Conservation (phyloP, 148 eudicot genomes). For the Rhododendron kiyosumense region DNA sequence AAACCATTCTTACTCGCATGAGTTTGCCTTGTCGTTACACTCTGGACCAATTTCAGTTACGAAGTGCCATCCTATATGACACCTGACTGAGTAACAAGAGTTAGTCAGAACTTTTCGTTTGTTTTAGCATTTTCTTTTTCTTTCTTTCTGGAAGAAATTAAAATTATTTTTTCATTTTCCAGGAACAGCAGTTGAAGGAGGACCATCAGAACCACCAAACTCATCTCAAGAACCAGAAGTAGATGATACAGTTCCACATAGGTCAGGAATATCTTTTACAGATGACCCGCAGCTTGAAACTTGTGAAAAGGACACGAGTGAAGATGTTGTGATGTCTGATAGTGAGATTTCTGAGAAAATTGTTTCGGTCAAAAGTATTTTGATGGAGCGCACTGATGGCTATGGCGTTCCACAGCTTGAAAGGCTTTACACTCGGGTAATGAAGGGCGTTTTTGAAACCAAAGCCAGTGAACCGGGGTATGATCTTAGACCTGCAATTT, state of each 20-base stretch:
- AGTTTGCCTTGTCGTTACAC: neutral
- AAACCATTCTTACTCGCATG: neutral
- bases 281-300: constrained; percentile 28
- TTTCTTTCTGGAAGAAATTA: neutral
- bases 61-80: neutral
- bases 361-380: constrained; percentile 51
- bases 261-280: constrained; percentile 24
- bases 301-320: constrained; percentile 21
- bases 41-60: neutral
- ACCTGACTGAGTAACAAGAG: neutral
- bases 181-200: constrained; percentile 43
- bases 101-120: neutral
- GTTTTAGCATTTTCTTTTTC: neutral
- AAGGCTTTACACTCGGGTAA: constrained; percentile 67
- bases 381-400: constrained; percentile 49
- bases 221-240: constrained; percentile 44
- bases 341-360: constrained; percentile 41
- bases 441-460: constrained; percentile 68
- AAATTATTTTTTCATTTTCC: neutral
- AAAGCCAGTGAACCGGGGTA: constrained; percentile 35
- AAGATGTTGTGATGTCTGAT: constrained; percentile 54
- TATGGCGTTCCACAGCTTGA: constrained; percentile 87
- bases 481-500: constrained; percentile 48
- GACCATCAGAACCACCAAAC: constrained; percentile 22
- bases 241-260: constrained; percentile 22